Evolutionary conservation across 345 rosid genomes (phyloP).

Genomic region (Corchorus olitorius): DNA sequence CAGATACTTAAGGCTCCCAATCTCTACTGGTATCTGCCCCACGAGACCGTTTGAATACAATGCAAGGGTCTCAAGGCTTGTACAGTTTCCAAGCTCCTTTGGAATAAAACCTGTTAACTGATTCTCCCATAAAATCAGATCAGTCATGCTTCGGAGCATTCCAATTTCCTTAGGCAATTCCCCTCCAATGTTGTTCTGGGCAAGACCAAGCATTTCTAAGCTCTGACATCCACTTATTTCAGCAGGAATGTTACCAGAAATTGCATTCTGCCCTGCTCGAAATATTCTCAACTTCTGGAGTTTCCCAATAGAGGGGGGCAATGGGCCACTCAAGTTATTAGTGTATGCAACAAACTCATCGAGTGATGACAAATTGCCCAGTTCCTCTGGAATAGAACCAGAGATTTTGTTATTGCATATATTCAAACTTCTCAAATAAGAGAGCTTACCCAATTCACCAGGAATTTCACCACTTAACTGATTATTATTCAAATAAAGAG

Average conservation of each 20-base stretch:
- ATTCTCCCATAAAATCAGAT: slow-evolving; percentile 74
- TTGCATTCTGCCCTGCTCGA: slow-evolving; percentile 77
- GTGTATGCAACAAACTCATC: slow-evolving; percentile 75
- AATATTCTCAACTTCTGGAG: slow-evolving; percentile 56
- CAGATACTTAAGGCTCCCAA: slow-evolving; percentile 69
- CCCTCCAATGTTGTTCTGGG: slow-evolving; percentile 72
- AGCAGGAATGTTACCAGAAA: slow-evolving; percentile 72
- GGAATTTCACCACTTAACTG: slow-evolving; percentile 68
- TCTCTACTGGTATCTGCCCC: slow-evolving; percentile 73
- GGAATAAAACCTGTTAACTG: slow-evolving; percentile 71
- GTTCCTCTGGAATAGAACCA: slow-evolving; percentile 66
- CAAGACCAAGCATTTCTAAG: slow-evolving; percentile 76
- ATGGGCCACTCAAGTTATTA: slow-evolving; percentile 75
- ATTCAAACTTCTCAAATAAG: slow-evolving; percentile 47
- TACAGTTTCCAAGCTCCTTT: slow-evolving; percentile 71
- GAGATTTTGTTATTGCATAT: slow-evolving; percentile 82
- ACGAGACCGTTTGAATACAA: slow-evolving; percentile 66
- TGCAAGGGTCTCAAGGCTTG: slow-evolving; percentile 63
- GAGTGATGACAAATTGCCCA: slow-evolving; percentile 64
- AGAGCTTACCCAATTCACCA: slow-evolving; percentile 48
- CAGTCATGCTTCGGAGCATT: slow-evolving; percentile 60
- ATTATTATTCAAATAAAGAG: slow-evolving; percentile 67
- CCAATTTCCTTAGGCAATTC: slow-evolving; percentile 82
- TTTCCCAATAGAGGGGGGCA: slow-evolving; percentile 83
- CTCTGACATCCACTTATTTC: slow-evolving; percentile 72